Base-by-base conservation (phyloP, 2,329 filamentous ascomycete species). In the Colletotrichum tropicale region DNA sequence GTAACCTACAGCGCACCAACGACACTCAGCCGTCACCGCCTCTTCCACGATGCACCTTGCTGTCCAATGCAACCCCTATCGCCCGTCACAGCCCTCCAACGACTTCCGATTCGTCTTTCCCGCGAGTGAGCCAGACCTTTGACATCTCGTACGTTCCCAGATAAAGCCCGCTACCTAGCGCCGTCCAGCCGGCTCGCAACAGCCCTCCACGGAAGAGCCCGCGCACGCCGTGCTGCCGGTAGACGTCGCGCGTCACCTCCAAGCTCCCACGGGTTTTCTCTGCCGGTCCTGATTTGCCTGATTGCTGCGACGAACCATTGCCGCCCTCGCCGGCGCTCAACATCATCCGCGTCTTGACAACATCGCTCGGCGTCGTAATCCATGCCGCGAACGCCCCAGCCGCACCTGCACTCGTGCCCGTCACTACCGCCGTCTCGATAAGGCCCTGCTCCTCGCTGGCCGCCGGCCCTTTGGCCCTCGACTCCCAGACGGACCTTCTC, bases 271-370 rank as follows among this genome's bases (percentile, higher is more conserved):
- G 68, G 8, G 30, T 34, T 36, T 58, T 60, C 12, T 66, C 18
- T 10, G 48, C 18, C 30, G 8, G 48, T 15, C 26, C 9, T 24
- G 66, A 26, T 43, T 64, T n/a, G 5, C 66, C 56, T 24, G 12
- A n/a, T 28, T 32, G 74, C n/a, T 74, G 38, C 18, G 61, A 36
- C 24, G 61, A n/a, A 30, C 28, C 36, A 26, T 74, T 48, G 60
- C 71, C 66, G 21, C 78, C 82, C 26, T 85, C 82, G 16, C 86
- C 88, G 2, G 92, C 92, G 34, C 90, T 88, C 30, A 98, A 87
- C 96, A 98, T 98, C 85, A 98, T 94, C 66, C 95, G 87, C 78
- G 96, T 98, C 87, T 98, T 98, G 28, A 98, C 91, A 12, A 98
- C 95, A 83, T 98, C 96, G 71, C 96, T 92, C 0, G 96, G 96